Conservation (phyloP, 805 yeast species). For the Candida michaelii region DNA sequence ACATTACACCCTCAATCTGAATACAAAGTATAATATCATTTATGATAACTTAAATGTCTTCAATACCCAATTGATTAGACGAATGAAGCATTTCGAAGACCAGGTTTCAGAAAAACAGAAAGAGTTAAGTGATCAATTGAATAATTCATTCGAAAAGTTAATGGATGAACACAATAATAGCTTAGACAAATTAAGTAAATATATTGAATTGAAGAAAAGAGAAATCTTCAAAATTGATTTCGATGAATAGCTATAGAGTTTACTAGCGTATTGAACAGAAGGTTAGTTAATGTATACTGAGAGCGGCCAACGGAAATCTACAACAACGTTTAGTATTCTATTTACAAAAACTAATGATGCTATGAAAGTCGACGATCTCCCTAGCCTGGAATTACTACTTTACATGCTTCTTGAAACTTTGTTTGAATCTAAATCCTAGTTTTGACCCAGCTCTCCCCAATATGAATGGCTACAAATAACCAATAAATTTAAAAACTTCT, state of each 20-base stretch:
- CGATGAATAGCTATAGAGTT: too few relatives aligned
- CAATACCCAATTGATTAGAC: neutral
- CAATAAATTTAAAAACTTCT: conserved; percentile 34
- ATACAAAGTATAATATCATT: conserved; percentile 4
- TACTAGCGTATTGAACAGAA: too few relatives aligned
- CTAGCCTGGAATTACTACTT: too few relatives aligned
- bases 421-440: too few relatives aligned
- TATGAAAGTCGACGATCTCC: too few relatives aligned
- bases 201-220: conserved; percentile 4
- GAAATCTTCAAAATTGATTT: conserved; percentile 8
- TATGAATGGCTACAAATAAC: too few relatives aligned
- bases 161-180: conserved; percentile 7
- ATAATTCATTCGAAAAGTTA: conserved; percentile 3
- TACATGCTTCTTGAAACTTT: too few relatives aligned
- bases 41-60: conserved; percentile 2
- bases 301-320: too few relatives aligned
- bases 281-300: too few relatives aligned
- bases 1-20: neutral
- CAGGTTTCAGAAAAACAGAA: conserved; percentile 1
- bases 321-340: too few relatives aligned
- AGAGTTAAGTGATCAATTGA: conserved; percentile 6
- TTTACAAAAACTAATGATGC: neutral
- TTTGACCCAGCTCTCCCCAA: too few relatives aligned
- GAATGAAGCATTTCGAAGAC: conserved; percentile 8
- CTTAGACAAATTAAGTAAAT: conserved; percentile 7